Conservation (phyloP, 768 basidiomycete genomes). For the Lenzites betulinus region DNA sequence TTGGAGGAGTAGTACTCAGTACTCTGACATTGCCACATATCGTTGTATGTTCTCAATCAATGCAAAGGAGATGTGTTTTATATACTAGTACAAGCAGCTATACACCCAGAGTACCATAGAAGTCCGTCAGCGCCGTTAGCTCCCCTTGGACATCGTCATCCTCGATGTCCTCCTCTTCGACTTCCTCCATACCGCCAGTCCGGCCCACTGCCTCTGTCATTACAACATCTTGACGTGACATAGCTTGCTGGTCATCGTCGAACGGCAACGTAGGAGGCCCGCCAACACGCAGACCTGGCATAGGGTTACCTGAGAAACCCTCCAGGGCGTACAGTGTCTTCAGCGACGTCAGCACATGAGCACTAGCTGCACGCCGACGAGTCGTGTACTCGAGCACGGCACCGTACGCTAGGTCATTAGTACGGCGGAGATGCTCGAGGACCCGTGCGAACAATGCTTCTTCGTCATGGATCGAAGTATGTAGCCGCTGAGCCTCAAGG, state of each 20-base stretch:
- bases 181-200: neutral
- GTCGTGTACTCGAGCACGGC: slow-evolving; percentile 2
- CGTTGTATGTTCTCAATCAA: too few relatives aligned
- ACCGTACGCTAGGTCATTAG: neutral
- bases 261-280: neutral
- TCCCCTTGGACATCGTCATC: neutral
- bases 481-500: slow-evolving; percentile 30
- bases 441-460: neutral
- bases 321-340: neutral
- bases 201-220: neutral
- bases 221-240: neutral
- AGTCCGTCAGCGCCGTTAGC: neutral
- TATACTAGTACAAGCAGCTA: too few relatives aligned
- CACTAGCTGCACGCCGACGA: slow-evolving; percentile 2
- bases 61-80: too few relatives aligned
- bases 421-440: neutral
- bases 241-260: too few relatives aligned
- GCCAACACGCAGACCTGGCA: neutral
- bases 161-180: neutral
- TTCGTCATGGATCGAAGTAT: slow-evolving; percentile 30
- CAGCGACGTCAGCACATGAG: slow-evolving; percentile 2
- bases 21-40: too few relatives aligned
- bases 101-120: too few relatives aligned
- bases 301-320: slow-evolving; percentile 10
- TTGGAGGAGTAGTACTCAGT: too few relatives aligned